Evolutionary conservation across 495 filamentous ascomycete species (phyloP).

Genomic region (Talaromyces trachyspermus): DNA sequence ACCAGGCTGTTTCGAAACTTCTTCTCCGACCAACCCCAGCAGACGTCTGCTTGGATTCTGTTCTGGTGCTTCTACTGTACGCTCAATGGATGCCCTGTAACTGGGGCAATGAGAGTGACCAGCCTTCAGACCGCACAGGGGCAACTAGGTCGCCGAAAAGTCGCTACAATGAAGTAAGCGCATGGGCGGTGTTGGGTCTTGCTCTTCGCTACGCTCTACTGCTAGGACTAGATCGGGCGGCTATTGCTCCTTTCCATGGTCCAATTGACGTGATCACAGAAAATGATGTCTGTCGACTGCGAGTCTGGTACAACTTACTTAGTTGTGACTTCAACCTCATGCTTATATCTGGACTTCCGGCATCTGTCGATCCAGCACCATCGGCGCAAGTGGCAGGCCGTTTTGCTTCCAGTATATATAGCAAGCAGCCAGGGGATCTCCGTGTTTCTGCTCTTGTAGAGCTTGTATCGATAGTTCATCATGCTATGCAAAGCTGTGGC

Average conservation of each 20-base stretch:
- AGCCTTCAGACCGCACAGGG: not conserved
- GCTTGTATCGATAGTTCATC: slow-evolving; percentile 16
- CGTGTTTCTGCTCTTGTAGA: slow-evolving; percentile 12
- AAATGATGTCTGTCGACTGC: slow-evolving; percentile 7
- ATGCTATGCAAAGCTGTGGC: slow-evolving; percentile 10
- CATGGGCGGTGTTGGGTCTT: slow-evolving; percentile 14
- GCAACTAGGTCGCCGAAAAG: slow-evolving; percentile 1
- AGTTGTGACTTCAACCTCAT: slow-evolving; percentile 17
- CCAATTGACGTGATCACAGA: not conserved
- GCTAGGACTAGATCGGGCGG: slow-evolving; percentile 10
- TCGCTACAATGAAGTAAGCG: slow-evolving; percentile 18
- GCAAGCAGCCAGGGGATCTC: slow-evolving; percentile 8
- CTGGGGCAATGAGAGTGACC: slow-evolving; percentile 10
- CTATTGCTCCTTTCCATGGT: slow-evolving; percentile 8
- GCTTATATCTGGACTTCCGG: slow-evolving; percentile 15
- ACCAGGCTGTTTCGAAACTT: slow-evolving; percentile 14
- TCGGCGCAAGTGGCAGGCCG: slow-evolving; percentile 7
- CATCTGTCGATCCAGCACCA: slow-evolving; percentile 9
- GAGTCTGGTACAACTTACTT: slow-evolving; percentile 16
- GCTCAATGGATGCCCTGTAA: slow-evolving; percentile 18
- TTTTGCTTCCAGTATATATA: slow-evolving; percentile 6
- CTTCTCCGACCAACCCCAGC: slow-evolving; percentile 15
- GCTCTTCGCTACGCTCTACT: slow-evolving; percentile 15
- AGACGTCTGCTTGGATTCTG: slow-evolving; percentile 15
- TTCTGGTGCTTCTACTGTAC: slow-evolving; percentile 15